Evolutionary conservation across 2,329 filamentous ascomycete genomes (phyloP), one percentile per base, ranked within the genome.

Genomic region (Fusarium floridanum): DNA sequence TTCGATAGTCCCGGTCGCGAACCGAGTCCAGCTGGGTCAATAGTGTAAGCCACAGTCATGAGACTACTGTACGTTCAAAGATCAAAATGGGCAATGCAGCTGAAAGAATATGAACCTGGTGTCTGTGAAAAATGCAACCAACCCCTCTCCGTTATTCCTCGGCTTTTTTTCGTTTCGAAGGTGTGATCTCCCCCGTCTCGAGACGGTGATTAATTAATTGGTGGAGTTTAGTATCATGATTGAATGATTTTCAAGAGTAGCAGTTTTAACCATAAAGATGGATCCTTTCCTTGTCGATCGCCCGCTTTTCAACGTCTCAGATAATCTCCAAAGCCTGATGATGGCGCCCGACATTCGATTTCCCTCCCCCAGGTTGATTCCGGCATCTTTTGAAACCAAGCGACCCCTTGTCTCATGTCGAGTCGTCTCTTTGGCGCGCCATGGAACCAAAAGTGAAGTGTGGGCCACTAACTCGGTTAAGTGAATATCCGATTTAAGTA

Each of bases 321-420:
- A 56, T 12, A 36, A 56, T 57, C 32, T 57, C 55, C 45, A 50
- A 27, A 50, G 45, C 45, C 24, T 50, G 45, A 32, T 29, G 27
- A 53, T 12, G 56, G 22, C 22, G 36, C 24, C 36, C 36, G 37
- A 61, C 57, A 61, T 61, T 43, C 57, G 57, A 61, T 61, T 29
- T 29, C 29, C 29, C 57, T 34, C 32, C 57, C 57, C 57, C 57
- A 61, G 57, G 57, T 43, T 45, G 7, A 61, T 27, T 32, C 37
- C 22, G n/a, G 36, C 36, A 29, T 29, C 29, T 34, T 12, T 34
- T 34, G 32, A 34, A 34, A 34, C 32, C 32, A 34, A 34, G 32
- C 32, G 11, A 34, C 32, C 32, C 32, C 32, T 34, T 34, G 36
- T 43, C 39, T 43, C 9, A 20, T 41, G 39, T n/a, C 29, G 29